A percentile compares a stretch with the other conserved stretches of the same genome.
Conservation (phyloP, 2,329 filamentous ascomycete species). For the Fusarium burgessii region DNA sequence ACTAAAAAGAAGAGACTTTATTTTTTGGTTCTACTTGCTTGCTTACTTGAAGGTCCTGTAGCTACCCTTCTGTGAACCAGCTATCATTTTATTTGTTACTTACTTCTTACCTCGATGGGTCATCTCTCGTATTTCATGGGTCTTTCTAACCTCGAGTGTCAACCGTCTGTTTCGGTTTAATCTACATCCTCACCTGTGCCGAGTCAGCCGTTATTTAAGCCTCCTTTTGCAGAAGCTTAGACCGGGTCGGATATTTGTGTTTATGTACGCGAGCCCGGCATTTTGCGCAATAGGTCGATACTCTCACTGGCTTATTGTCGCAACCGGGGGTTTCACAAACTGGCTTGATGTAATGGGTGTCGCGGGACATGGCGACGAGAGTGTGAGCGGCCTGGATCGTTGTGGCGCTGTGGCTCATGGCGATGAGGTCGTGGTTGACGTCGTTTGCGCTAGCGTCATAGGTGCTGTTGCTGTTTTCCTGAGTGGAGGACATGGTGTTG, state of each 20-base stretch:
- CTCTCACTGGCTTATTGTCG: background rate
- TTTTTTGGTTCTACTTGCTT: background rate
- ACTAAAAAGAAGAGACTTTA: slow-evolving; percentile 22
- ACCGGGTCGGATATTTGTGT: background rate
- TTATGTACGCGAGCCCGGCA: background rate
- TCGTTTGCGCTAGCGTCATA: background rate
- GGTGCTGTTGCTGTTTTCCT: background rate
- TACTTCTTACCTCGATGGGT: background rate
- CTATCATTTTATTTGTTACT: background rate
- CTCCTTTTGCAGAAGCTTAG: background rate
- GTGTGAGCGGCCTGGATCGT: background rate
- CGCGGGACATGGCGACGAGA: slow-evolving; percentile 5
- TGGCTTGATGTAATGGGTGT: background rate
- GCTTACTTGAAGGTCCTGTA: background rate
- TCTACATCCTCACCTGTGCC: background rate
- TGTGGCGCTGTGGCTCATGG: background rate
- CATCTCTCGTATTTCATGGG: background rate
- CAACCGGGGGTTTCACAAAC: background rate
- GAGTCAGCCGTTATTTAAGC: background rate
- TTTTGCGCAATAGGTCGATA: background rate
- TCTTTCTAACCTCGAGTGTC: background rate
- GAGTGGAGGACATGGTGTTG: background rate
- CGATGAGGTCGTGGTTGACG: background rate
- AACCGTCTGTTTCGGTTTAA: background rate
- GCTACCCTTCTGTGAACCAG: background rate